Evolutionary conservation across 257 asterid genomes (phyloP), one percentile per base, ranked within the genome.

Genomic region (Solanum commersonii): DNA sequence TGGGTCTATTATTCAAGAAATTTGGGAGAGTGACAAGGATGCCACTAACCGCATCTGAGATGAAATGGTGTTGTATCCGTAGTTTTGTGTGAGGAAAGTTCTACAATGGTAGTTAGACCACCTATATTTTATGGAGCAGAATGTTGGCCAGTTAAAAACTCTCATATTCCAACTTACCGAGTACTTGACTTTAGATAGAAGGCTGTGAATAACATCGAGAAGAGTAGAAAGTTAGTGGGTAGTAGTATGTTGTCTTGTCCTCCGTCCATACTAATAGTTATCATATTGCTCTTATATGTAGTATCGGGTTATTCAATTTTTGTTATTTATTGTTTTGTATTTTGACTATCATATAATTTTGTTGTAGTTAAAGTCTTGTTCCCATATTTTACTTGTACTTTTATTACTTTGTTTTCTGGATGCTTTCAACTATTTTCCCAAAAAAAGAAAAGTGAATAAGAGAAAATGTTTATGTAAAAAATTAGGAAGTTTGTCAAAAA

Each of bases 121-220:
- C 10, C 12, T 59, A 59, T 59, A 0, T 59, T 59, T 18, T 18
- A 59, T 59, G 25, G 25, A 22, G 5, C 25, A 3, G 0, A 59
- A 59, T 59, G 25, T 59, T 20, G 11, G 5, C 1, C 0, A 1
- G 12, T 59, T 0, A 59, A 59, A 59, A 1, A 20, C 5, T 59
- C 12, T 59, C 12, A 59, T 3, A n/a, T 56, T 56, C 10, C 10
- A 20, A 3, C 27, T 59, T 59, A 59, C 0, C 0, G 5, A 22
- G 68, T 8, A 8, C 5, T 22, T 1, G 68, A 59, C 2, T 8
- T 59, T 22, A 59, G 5, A 8, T 59, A 22, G 2, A 0, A 59
- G 13, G 2, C 0, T 22, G 25, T 59, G 25, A 20, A 59, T 3
- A 4, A 1, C 11, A 7, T 20, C 0, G 3, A 59, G 0, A 59